phyloP scores from a whole-genome alignment of 2,329 filamentous ascomycete genomes.

The Chrysoporthe puriensis region DNA sequence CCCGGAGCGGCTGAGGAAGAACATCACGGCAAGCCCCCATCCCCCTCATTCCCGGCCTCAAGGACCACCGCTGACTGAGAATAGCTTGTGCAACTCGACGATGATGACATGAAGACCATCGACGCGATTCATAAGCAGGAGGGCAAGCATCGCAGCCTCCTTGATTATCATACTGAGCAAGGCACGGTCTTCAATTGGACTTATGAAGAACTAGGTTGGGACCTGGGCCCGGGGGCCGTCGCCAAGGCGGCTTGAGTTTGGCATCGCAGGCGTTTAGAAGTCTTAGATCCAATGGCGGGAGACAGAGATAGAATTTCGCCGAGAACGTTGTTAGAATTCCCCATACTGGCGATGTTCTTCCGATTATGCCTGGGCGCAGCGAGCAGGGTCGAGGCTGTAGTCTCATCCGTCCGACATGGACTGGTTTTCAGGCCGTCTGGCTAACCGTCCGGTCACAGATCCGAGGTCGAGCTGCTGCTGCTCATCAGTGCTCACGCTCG shows the following conservation, averaged over 20 bases:
- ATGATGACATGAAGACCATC: slow-evolving; percentile 20
- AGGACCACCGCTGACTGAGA: background rate
- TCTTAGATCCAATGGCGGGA: background rate
- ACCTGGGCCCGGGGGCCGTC: slow-evolving; percentile 1
- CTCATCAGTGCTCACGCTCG: background rate
- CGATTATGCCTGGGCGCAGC: background rate
- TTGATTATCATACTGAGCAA: slow-evolving; percentile 15
- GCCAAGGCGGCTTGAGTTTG: slow-evolving; percentile 10
- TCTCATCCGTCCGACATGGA: background rate
- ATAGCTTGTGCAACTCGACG: slow-evolving; percentile 22
- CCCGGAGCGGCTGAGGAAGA: slow-evolving; percentile 23
- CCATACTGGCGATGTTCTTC: background rate
- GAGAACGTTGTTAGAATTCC: background rate
- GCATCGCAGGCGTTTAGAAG: background rate
- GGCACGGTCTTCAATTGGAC: slow-evolving; percentile 23
- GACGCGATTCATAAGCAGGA: slow-evolving; percentile 22
- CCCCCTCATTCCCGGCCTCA: background rate
- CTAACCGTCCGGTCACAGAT: background rate
- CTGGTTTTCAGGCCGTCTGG: background rate
- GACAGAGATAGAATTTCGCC: background rate
- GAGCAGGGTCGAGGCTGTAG: background rate
- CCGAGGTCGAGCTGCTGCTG: background rate
- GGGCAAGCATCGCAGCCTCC: slow-evolving; percentile 25
- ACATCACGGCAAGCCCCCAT: slow-evolving; percentile 19
- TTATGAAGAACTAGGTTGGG: slow-evolving; percentile 27